These are phyloP conservation scores for Macrophomina pseudophaseolina DNA, from an alignment of 2,329 filamentous ascomycete genomes.

Conservation along the genomic window DNA sequence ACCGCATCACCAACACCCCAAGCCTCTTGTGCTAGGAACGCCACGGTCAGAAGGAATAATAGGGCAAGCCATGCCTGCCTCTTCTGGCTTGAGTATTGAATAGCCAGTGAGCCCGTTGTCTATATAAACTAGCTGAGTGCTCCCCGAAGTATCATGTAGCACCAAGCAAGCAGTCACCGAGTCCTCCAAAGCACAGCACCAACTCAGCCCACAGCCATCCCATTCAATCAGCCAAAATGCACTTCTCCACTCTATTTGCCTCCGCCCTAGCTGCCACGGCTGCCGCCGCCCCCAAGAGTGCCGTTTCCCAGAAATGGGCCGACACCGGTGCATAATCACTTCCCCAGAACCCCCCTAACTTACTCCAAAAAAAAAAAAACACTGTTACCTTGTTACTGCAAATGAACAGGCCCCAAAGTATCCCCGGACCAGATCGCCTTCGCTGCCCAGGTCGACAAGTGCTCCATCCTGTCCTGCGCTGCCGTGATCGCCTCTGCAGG, in stretches of 20 bases:
- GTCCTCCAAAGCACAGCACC: not conserved
- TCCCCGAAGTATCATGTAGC: too few relatives aligned
- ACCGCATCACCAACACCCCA: too few relatives aligned
- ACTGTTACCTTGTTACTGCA: not conserved
- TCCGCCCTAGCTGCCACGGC: not conserved
- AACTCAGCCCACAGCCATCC: not conserved
- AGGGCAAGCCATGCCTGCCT: too few relatives aligned
- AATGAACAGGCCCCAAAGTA: not conserved
- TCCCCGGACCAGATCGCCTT: constrained; percentile 35
- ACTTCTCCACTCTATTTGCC: not conserved
- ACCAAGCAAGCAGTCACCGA: too few relatives aligned
- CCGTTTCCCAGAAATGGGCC: not conserved
- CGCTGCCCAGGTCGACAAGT: constrained; percentile 79
- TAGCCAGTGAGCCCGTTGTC: too few relatives aligned
- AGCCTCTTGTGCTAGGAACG: too few relatives aligned
- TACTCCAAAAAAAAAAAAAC: too few relatives aligned
- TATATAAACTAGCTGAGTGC: too few relatives aligned
- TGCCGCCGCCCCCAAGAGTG: not conserved
- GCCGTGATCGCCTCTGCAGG: not conserved
- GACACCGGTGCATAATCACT: not conserved
- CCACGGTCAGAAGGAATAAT: too few relatives aligned
- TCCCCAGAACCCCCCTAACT: too few relatives aligned
- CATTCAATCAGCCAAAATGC: not conserved
- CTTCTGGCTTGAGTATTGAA: too few relatives aligned
- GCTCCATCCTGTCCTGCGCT: constrained; percentile 72